Conservation (phyloP, 768 basidiomycete genomes). For the Cystoderma amianthinum region DNA sequence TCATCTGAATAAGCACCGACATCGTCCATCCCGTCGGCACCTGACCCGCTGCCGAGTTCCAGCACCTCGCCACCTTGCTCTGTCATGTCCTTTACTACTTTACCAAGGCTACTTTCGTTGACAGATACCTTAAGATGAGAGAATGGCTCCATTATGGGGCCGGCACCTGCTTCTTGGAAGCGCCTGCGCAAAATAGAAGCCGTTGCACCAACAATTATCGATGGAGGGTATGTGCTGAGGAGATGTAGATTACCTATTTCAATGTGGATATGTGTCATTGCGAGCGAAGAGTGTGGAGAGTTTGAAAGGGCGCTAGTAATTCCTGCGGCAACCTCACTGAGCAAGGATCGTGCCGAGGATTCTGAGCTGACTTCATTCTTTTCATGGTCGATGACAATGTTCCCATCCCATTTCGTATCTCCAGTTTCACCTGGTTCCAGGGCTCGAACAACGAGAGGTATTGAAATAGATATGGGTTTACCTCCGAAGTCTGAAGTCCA, state of each 20-base stretch:
- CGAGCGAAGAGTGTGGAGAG: constrained; percentile 72
- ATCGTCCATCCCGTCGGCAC: constrained; percentile 26
- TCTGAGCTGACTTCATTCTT: constrained; percentile 50
- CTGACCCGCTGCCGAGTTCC: constrained; percentile 27
- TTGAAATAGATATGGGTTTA: constrained; percentile 37
- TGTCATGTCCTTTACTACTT: constrained; percentile 77
- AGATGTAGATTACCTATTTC: constrained; percentile 38
- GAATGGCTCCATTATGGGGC: constrained; percentile 76
- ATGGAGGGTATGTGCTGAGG: constrained; percentile 34
- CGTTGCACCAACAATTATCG: constrained; percentile 58
- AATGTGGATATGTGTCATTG: constrained; percentile 58
- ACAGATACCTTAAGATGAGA: constrained; percentile 64
- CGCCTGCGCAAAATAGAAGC: constrained; percentile 57
- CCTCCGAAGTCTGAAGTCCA: constrained; percentile 66
- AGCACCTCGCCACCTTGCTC: constrained; percentile 84
- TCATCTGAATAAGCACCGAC: constrained; percentile 46
- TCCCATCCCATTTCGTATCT: constrained; percentile 71
- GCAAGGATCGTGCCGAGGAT: constrained; percentile 37
- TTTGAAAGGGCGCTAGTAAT: constrained; percentile 66
- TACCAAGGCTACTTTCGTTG: constrained; percentile 62
- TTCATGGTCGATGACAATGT: constrained; percentile 53
- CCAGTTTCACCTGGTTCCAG: constrained; percentile 50
- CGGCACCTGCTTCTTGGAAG: constrained; percentile 57
- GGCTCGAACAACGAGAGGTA: constrained; percentile 50
- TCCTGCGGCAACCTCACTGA: constrained; percentile 57